Conservation (phyloP, 805 yeast species). For the Ascoidea rubescens region DNA sequence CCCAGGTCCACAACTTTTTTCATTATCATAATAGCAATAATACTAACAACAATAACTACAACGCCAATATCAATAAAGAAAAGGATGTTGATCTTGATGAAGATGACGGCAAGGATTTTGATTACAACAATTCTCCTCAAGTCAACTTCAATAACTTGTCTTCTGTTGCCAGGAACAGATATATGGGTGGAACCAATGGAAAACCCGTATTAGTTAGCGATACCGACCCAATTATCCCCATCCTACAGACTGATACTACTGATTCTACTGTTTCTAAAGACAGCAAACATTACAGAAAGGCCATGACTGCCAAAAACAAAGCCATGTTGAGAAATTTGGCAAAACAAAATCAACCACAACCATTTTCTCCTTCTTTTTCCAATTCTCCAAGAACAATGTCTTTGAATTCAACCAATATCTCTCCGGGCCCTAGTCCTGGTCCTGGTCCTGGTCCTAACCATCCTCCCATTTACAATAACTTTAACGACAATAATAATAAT, state of each 20-base stretch:
- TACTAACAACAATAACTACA: background rate
- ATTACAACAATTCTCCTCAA: constrained; percentile 17
- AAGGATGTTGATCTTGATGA: constrained; percentile 16
- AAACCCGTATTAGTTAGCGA: constrained; percentile 31
- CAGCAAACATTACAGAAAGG: constrained; percentile 49
- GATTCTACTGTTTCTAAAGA: constrained; percentile 24
- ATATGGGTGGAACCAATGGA: constrained; percentile 56
- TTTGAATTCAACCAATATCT: constrained; percentile 3
- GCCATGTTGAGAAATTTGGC: constrained; percentile 33
- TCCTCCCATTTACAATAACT: background rate
- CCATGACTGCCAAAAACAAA: constrained; percentile 55
- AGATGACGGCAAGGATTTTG: constrained; percentile 21
- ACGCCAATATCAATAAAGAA: too few relatives aligned
- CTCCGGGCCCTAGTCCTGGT: constrained; percentile 1
- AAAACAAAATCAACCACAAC: constrained; percentile 12
- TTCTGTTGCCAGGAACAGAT: constrained; percentile 39
- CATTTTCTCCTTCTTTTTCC: background rate
- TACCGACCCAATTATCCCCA: constrained; percentile 67
- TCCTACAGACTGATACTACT: constrained; percentile 26
- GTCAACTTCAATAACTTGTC: constrained; percentile 38
- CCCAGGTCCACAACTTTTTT: too few relatives aligned
- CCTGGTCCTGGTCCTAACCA: background rate
- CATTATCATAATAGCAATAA: background rate
- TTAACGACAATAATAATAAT: background rate
- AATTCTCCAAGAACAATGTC: constrained; percentile 21